Evolutionary conservation across 192 early-diverging fungal species (phyloP), one percentile per base, ranked within the genome.

Genomic region (Entomortierella beljakovae): DNA sequence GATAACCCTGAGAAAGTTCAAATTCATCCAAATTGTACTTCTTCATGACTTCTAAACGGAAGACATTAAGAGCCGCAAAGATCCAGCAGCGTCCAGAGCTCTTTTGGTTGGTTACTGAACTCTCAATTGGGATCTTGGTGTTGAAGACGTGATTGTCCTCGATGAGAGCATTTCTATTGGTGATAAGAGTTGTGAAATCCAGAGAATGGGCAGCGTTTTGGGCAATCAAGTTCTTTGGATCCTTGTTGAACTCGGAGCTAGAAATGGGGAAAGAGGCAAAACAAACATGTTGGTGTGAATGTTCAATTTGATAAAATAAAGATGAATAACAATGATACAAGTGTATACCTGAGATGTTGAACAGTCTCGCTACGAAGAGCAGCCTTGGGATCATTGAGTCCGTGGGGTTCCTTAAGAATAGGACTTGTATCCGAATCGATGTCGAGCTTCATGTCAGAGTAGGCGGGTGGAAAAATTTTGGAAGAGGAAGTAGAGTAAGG

Each of bases 71-170:
- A 59, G 89, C 92, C 18, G 93, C 93, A 84, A 94, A 94, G 53
- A 94, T 81, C 93, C 93, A 94, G 86, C 93, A 94, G 6, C 93
- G 84, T 5, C 93, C 93, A 35, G 88, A 90, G 63, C 76, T 82
- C 80, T 88, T 90, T 81, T 94, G 93, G 77, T 94, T 89, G 7
- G 93, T 94, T 33, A 82, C 82, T 42, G 71, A 59, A 38, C 74
- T 82, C 62, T 91, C 89, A 15, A 81, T 43, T 11, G 82, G 80
- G 43, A 90, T 70, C 67, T 90, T 86, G 42, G 83, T 82, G 32
- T 84, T 86, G 58, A 89, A 90, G 32, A 86, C 74, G 57, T 90
- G 88, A 31, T 71, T 65, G 43, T 88, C 83, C 3, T 84, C 83
- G 15, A 90, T 82, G 0, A 83, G 72, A 18, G 77, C 86, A 4